phyloP scores from a whole-genome alignment of 2,329 filamentous ascomycete species.

The Sporothrix protearum region DNA sequence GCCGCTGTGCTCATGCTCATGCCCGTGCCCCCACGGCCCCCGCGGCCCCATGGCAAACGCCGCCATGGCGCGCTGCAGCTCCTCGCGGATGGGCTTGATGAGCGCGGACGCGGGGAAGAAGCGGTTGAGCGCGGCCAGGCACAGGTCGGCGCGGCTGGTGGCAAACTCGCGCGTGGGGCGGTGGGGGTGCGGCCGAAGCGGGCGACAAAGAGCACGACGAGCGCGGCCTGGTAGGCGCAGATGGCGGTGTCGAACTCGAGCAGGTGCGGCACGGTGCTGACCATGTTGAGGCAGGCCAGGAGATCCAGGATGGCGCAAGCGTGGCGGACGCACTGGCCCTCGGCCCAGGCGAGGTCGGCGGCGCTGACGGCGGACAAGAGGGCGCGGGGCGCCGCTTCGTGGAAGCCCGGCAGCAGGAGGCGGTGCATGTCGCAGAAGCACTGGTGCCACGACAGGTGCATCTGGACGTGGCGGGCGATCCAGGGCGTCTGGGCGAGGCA shows the following conservation, averaged over 20 bases:
- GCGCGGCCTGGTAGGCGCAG: background rate
- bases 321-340: background rate
- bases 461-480: background rate
- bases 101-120: background rate
- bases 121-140: background rate
- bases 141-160: background rate
- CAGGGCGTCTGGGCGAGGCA: background rate
- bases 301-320: background rate
- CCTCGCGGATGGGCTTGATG: background rate
- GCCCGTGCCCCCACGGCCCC: too few species aligned
- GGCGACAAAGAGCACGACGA: background rate
- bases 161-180: background rate
- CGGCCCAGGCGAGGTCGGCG: background rate
- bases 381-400: background rate
- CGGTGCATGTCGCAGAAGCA: background rate
- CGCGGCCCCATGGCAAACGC: too few species aligned
- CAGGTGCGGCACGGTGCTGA: background rate
- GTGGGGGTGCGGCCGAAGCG: background rate
- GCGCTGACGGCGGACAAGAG: background rate
- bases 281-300: background rate
- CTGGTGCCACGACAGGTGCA: background rate
- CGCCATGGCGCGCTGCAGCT: background rate
- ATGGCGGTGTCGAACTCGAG: background rate
- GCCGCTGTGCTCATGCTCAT: too few species aligned
- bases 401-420: background rate